Evolutionary conservation across 768 basidiomycete genomes (phyloP).

Genomic region (Trametes maxima): DNA sequence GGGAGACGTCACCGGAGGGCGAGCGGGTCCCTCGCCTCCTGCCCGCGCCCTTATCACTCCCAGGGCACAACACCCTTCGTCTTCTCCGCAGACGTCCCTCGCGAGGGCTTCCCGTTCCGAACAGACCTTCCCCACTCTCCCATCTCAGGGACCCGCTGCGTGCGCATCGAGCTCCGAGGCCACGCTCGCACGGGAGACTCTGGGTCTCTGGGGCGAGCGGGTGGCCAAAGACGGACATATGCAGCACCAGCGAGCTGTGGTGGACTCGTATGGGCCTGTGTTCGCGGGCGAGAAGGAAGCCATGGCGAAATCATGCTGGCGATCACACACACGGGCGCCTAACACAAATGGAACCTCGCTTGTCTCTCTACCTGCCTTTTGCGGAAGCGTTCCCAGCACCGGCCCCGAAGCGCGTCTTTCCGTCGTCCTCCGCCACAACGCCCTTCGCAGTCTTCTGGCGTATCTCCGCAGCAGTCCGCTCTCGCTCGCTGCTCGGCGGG

Average conservation of each 20-base stretch:
- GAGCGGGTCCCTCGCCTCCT: neutral
- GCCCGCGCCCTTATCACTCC: neutral
- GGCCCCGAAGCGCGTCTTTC: neutral
- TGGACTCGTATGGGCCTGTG: too few species aligned
- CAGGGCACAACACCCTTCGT: neutral
- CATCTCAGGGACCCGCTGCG: neutral
- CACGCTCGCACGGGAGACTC: neutral
- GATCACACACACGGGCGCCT: neutral
- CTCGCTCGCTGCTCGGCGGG: too few species aligned
- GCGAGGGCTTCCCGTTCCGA: slow-evolving; percentile 3
- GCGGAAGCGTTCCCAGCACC: neutral
- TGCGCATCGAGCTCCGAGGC: too few species aligned
- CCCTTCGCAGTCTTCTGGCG: too few species aligned
- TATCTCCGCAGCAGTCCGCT: too few species aligned
- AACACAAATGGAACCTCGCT: neutral
- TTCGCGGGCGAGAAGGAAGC: neutral
- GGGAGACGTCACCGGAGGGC: slow-evolving; percentile 13
- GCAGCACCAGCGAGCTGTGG: too few species aligned
- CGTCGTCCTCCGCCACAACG: neutral
- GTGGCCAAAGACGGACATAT: neutral
- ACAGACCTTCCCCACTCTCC: slow-evolving; percentile 10
- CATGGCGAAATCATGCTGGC: neutral
- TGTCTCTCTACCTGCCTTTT: slow-evolving; percentile 3
- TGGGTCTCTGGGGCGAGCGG: neutral
- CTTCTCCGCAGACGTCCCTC: slow-evolving; percentile 8